Base-by-base conservation (phyloP, 176 grass and related monocot genomes). In the Triticum turgidum region DNA sequence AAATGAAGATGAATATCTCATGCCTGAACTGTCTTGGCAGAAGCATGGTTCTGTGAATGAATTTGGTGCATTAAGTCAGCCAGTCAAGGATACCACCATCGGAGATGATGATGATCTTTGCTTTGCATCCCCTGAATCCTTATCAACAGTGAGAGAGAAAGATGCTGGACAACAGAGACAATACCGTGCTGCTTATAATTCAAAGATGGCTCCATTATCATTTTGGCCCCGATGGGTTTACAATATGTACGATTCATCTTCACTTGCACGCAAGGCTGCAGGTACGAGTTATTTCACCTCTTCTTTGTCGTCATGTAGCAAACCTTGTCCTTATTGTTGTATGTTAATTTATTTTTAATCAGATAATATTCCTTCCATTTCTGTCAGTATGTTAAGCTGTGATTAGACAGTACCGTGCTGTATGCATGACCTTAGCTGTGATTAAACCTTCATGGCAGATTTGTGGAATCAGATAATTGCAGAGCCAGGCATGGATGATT, bases 201-300 rank as follows among this genome's bases (percentile, higher is more conserved):
- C 71, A 75, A 92, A 78, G 75, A 80, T 80, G 74, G 79, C 88
- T 41, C 80, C 93, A 34, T 80, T 98, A 85, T 87, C 93, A 21
- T 98, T 94, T 92, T 95, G 92, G 94, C 96, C 96, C 77, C 84
- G 52, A 30, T 98, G 96, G 96, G 90, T 80, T 88, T 98, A 96
- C 76, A 65, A 94, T 79, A 98, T 98, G 92, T 96, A 94, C 20
- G 93, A 96, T 79, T 89, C 96, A 11, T 96, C 91, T 89, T 89
- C 96, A 71, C 93, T 98, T 66, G 92, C 90, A 83, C 83, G 34
- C 82, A 90, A 82, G 78, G 93, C 79, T 41, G 92, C 93, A 89
- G 93, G 96, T 98, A 94, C 64, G 62, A 21, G 3, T 85, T 74
- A 66, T 86, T 83, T 86, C 61, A 81, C 14, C 17, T 73, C 56